Evolutionary conservation across 441 rosid species (phyloP).

Genomic region (Erodium chrysanthum): DNA sequence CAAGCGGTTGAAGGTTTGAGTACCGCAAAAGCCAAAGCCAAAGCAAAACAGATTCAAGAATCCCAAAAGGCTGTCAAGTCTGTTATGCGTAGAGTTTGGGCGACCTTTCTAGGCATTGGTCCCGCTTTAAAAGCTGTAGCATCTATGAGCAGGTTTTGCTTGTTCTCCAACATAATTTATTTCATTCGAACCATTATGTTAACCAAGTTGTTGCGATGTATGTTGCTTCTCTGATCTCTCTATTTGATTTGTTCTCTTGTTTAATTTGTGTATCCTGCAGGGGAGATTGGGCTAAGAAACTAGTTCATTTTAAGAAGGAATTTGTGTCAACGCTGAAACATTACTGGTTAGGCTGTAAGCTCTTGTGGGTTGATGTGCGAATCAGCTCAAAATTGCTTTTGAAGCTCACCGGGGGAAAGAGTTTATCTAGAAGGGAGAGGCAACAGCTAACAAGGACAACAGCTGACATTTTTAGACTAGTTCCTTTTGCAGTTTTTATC

Average conservation of each 20-base stretch:
- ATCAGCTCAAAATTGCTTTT: conserved; percentile 58
- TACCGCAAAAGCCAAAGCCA: conserved; percentile 46
- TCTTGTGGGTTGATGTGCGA: conserved; percentile 54
- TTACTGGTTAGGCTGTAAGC: conserved; percentile 52
- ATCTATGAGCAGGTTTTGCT: conserved; percentile 54
- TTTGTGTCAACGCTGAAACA: conserved; percentile 50
- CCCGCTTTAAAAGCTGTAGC: conserved; percentile 56
- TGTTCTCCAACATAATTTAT: conserved; percentile 11
- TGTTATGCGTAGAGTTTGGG: conserved; percentile 31
- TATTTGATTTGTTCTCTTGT: background rate
- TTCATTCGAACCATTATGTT: background rate
- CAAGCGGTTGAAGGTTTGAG: conserved; percentile 51
- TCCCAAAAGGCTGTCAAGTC: conserved; percentile 34
- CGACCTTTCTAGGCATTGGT: conserved; percentile 32
- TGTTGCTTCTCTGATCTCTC: conserved; percentile 17
- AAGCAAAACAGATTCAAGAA: conserved; percentile 43
- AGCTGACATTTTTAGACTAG: conserved; percentile 85
- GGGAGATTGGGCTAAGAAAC: conserved; percentile 49
- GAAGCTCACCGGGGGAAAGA: conserved; percentile 76
- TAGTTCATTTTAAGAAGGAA: conserved; percentile 44
- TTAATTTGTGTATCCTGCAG: conserved; percentile 20
- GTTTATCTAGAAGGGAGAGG: conserved; percentile 78
- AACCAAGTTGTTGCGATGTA: conserved; percentile 3
- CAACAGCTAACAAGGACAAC: conserved; percentile 80
- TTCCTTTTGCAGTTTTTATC: conserved; percentile 84